These are phyloP conservation scores for Kuraishia capsulata DNA, from an alignment of 805 yeast genomes.

Conservation along the genomic window DNA sequence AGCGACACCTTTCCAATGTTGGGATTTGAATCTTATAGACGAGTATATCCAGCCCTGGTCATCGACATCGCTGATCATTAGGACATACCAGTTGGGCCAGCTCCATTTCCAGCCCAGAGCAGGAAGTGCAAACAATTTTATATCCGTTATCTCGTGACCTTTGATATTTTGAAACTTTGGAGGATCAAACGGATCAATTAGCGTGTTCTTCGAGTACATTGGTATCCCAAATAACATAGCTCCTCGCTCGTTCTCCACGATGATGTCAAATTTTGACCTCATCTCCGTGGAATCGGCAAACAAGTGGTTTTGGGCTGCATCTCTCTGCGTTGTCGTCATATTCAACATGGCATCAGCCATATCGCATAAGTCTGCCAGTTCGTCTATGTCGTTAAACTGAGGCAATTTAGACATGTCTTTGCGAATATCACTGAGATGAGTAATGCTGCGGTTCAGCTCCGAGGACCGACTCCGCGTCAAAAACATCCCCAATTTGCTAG, in stretches of 20 bases:
- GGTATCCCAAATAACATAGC: constrained; percentile 43
- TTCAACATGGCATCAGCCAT: not conserved
- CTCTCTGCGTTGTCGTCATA: too few species aligned
- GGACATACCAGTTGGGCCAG: constrained; percentile 46
- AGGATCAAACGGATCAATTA: constrained; percentile 42
- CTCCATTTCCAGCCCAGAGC: constrained; percentile 43
- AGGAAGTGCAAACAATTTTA: constrained; percentile 33
- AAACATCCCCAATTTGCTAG: too few species aligned
- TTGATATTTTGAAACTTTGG: constrained; percentile 34
- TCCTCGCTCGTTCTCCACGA: constrained; percentile 49
- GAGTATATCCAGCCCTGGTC: constrained; percentile 52
- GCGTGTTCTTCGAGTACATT: constrained; percentile 32
- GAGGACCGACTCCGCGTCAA: not conserved
- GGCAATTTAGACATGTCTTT: constrained; percentile 18
- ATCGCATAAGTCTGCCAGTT: constrained; percentile 14
- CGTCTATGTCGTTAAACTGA: constrained; percentile 17
- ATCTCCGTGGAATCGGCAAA: not conserved
- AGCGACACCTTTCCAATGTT: constrained; percentile 42
- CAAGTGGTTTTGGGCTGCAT: not conserved
- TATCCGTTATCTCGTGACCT: constrained; percentile 24
- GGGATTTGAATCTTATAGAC: constrained; percentile 27
- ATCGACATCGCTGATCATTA: constrained; percentile 47
- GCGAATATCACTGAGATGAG: constrained; percentile 17
- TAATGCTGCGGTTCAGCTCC: constrained; percentile 3
- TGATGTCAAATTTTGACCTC: constrained; percentile 24